Percentiles rank a stretch among this genome's conserved stretches.
Conservation (phyloP, 2,329 filamentous ascomycete species). For the Ophiocordyceps sinensis region DNA sequence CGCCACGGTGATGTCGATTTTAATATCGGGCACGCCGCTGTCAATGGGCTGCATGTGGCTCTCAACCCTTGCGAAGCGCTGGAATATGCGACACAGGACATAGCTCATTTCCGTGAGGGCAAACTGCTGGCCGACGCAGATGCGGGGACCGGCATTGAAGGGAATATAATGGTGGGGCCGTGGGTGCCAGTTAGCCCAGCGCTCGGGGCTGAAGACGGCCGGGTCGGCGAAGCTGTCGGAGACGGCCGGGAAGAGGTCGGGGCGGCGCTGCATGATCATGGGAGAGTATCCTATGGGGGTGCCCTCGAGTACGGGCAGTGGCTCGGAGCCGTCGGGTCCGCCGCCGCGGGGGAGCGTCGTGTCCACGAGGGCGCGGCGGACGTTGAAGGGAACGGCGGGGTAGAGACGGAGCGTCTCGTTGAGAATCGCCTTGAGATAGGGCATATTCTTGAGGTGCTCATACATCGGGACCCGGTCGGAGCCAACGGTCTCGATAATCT, state of each 20-base stretch:
- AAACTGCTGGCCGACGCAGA: conserved; percentile 69
- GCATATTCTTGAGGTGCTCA: conserved; percentile 73
- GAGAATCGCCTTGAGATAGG: conserved; percentile 59
- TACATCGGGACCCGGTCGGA: conserved; percentile 52
- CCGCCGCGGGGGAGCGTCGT: conserved; percentile 62
- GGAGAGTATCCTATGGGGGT: conserved; percentile 51
- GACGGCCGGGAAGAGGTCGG: conserved; percentile 41
- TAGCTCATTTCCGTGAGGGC: conserved; percentile 65
- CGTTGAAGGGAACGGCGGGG: conserved; percentile 66
- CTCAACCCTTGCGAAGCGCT: conserved; percentile 52
- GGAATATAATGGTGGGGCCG: conserved; percentile 58
- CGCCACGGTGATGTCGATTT: conserved; percentile 44
- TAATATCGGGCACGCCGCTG: conserved; percentile 36
- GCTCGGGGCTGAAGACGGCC: conserved; percentile 45
- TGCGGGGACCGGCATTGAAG: conserved; percentile 59
- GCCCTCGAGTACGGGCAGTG: conserved; percentile 53
- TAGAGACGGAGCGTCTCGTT: conserved; percentile 69
- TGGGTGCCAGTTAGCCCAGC: conserved; percentile 49
- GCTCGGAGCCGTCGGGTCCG: conserved; percentile 44
- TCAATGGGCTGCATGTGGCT: conserved; percentile 41
- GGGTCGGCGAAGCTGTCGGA: conserved; percentile 30
- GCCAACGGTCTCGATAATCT: conserved; percentile 58
- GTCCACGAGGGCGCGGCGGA: conserved; percentile 55
- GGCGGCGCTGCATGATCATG: conserved; percentile 59
- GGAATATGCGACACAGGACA: conserved; percentile 56